Evolutionary conservation across 805 yeast genomes (phyloP), one percentile per base, ranked within the genome.

Genomic region (Candida oleophila): DNA sequence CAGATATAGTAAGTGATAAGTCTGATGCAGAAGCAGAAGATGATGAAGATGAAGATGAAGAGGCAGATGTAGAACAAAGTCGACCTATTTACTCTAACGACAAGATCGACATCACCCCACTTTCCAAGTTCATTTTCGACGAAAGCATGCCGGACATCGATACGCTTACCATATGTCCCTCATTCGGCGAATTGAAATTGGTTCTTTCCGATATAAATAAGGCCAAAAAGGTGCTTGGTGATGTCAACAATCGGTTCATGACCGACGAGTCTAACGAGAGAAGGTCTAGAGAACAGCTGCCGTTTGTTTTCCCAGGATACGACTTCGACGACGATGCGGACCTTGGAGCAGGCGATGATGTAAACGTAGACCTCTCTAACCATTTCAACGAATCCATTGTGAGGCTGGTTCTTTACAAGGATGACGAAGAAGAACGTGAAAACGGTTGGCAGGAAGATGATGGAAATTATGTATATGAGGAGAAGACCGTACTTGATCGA

Each of bases 81-180:
- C 36, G 36, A 12, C 39, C 39, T 9, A 16, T 36, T 4, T 36
- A 36, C 39, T 36, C 39, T 4, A 36, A 36, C 39, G 12, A 16
- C 12, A 4, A 4, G 5, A 36, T 36, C 4, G 43, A 41, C n/a
- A 28, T 25, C 20, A 12, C 5, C 8, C 3, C 15, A 21, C 35
- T 41, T 11, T 16, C 43, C 3, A 11, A 8, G 19, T 41, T 41
- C 28, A 11, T 41, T 15, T 41, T 15, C 22, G 33, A 16, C 4
- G 34, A 22, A 7, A n/a, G 15, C 15, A 34, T 15, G 19, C 19
- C 5, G n/a, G 55, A 47, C 9, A 52, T 68, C 12, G 64, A 59
- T n/a, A 44, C 43, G 22, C 48, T 57, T 8, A 68, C 76, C 15
- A 69, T 90, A 1, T 87, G 96, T 53, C 92, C 95, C 0, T 87